Evolutionary conservation across 2,329 filamentous ascomycete genomes (phyloP).

Genomic region (Epichloe sylvatica): DNA sequence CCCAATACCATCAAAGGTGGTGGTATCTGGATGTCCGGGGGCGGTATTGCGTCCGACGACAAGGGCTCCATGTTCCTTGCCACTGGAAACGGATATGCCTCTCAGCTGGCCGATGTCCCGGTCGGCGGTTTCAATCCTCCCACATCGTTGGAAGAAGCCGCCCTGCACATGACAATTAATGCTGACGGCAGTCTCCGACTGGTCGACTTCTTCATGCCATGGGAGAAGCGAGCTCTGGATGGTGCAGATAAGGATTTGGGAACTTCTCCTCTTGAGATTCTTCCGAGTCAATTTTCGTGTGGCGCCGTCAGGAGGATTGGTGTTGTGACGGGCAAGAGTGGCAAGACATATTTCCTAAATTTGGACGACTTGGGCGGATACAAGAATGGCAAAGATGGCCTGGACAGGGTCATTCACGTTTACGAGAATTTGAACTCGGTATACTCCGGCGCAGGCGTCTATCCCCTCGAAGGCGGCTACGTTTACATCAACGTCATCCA

Average conservation of each 20-base stretch:
- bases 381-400: constrained; percentile 20
- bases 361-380: constrained; percentile 28
- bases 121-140: too few species aligned
- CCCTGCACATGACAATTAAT: constrained; percentile 29
- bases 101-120: constrained; percentile 20
- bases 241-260: constrained; percentile 38
- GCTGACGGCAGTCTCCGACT: constrained; percentile 28
- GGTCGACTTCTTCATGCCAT: constrained; percentile 41
- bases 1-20: constrained; percentile 23
- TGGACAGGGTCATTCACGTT: constrained; percentile 30
- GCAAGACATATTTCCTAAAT: constrained; percentile 32
- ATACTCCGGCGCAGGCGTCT: constrained; percentile 32
- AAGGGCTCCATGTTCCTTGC: constrained; percentile 25
- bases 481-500: constrained; percentile 38
- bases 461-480: constrained; percentile 34
- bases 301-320: constrained; percentile 31
- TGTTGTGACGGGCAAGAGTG: constrained; percentile 36
- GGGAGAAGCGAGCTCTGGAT: constrained; percentile 35
- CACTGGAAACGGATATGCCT: constrained; percentile 28
- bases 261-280: constrained; percentile 28
- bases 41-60: constrained; percentile 25
- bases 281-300: constrained; percentile 28
- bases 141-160: constrained; percentile 2
- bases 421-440: constrained; percentile 31
- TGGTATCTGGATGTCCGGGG: constrained; percentile 31